phyloP scores from a whole-genome alignment of 768 basidiomycete genomes.

The Panaeolus papilionaceus region DNA sequence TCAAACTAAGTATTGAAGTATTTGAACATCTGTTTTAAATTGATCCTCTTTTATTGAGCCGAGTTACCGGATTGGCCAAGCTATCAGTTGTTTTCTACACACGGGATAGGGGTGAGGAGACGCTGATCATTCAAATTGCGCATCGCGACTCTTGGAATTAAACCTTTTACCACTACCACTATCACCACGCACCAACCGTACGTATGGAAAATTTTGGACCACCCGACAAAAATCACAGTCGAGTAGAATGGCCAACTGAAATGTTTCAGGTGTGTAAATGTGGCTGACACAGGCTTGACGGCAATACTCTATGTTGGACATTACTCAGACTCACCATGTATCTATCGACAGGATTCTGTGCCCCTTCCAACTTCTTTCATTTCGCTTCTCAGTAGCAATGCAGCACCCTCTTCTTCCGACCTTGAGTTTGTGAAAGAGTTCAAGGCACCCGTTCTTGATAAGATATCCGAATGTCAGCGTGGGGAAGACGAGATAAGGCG shows the following conservation, averaged over 20 bases:
- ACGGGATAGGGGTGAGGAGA: no score
- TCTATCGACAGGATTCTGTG: not conserved
- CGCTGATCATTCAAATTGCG: no score
- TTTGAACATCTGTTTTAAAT: no score
- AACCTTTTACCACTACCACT: not conserved
- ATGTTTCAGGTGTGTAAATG: not conserved
- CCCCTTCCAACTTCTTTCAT: not conserved
- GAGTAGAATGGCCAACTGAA: not conserved
- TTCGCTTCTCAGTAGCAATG: not conserved
- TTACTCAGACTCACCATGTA: no score
- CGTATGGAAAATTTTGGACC: not conserved
- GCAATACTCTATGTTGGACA: no score
- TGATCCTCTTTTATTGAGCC: no score
- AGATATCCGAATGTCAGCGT: not conserved
- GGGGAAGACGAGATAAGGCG: not conserved
- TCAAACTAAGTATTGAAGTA: no score
- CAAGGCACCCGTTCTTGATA: not conserved
- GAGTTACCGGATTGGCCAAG: no score
- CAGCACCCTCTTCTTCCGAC: not conserved
- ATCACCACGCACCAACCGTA: not conserved
- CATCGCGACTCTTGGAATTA: not conserved
- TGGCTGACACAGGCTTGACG: no score
- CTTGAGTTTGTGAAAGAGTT: not conserved
- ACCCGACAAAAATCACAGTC: not conserved
- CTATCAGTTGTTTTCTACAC: no score